Conservation (phyloP, 2,329 filamentous ascomycete genomes). For the Ceratocystis papillata region DNA sequence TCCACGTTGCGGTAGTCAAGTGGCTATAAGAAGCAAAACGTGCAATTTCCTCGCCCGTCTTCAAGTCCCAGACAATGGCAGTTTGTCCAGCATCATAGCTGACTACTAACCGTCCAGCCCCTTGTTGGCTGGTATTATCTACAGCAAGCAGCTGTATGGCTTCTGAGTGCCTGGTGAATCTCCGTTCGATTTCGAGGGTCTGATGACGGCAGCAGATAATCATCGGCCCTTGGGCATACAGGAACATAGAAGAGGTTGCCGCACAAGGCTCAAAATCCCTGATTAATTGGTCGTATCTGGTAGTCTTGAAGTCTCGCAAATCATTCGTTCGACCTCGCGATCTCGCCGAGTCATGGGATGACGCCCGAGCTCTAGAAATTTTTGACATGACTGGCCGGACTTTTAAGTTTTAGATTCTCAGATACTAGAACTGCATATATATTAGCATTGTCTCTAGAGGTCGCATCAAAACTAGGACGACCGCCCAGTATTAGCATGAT, state of each 20-base stretch:
- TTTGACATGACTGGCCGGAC: conserved; percentile 14
- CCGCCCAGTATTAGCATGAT: not conserved
- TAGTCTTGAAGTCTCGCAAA: conserved; percentile 20
- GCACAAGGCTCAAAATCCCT: conserved; percentile 74
- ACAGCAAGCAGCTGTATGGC: conserved; percentile 75
- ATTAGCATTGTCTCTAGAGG: not conserved
- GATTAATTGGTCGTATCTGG: conserved; percentile 26
- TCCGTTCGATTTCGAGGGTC: conserved; percentile 74
- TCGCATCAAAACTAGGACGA: not conserved
- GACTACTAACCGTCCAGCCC: conserved; percentile 73
- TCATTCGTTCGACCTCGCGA: conserved; percentile 23
- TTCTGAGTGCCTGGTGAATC: conserved; percentile 73
- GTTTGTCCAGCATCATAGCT: conserved; percentile 88
- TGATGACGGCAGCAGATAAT: conserved; percentile 89
- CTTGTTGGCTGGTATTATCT: conserved; percentile 81
- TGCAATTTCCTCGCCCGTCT: conserved; percentile 80
- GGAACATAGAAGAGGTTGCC: conserved; percentile 79
- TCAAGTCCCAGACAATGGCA: conserved; percentile 91
- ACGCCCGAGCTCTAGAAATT: conserved; percentile 18
- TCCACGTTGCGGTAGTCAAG: conserved; percentile 78
- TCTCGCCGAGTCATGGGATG: conserved; percentile 16
- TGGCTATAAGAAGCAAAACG: conserved; percentile 88
- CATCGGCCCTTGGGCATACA: conserved; percentile 73
- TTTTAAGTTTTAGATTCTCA: not conserved
- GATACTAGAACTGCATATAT: not conserved